These are phyloP conservation scores for Elymus sibiricus DNA, from an alignment of 176 grass and related monocot species.

Conservation along the genomic window DNA sequence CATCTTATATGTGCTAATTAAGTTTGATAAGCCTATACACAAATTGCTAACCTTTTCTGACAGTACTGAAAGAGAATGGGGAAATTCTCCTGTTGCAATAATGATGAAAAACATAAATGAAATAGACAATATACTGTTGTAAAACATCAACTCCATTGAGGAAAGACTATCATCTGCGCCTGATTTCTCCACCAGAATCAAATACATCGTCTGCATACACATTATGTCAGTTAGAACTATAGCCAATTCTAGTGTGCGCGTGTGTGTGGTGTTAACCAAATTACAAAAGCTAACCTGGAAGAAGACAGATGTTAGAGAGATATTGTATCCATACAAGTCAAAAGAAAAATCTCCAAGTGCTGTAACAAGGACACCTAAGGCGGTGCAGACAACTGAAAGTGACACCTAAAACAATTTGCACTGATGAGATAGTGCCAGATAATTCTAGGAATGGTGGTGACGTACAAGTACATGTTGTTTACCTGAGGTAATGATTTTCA, in stretches of 20 bases:
- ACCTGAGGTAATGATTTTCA: too few species aligned
- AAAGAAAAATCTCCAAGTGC: constrained; percentile 97
- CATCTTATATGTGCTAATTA: neutral
- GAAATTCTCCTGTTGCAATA: too few species aligned
- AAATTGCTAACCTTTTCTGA: constrained; percentile 62
- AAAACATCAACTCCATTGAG: too few species aligned
- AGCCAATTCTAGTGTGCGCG: neutral
- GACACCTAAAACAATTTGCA: constrained; percentile 58
- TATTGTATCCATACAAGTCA: constrained; percentile 85
- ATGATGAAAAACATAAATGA: constrained; percentile 35
- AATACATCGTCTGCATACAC: too few species aligned
- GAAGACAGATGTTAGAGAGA: constrained; percentile 89
- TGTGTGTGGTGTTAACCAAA: neutral
- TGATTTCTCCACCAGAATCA: too few species aligned
- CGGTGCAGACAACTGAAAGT: constrained; percentile 79
- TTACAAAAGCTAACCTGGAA: constrained; percentile 70
- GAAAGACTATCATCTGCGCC: too few species aligned
- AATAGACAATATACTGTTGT: neutral
- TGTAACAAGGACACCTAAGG: constrained; percentile 78
- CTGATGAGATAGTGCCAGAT: neutral
- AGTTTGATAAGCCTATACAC: neutral
- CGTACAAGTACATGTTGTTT: too few species aligned
- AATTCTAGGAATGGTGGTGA: neutral
- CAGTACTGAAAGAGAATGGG: constrained; percentile 18
- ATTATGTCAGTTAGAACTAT: too few species aligned